Conservation (phyloP, 768 basidiomycete genomes). For the Clathrus columnatus region DNA sequence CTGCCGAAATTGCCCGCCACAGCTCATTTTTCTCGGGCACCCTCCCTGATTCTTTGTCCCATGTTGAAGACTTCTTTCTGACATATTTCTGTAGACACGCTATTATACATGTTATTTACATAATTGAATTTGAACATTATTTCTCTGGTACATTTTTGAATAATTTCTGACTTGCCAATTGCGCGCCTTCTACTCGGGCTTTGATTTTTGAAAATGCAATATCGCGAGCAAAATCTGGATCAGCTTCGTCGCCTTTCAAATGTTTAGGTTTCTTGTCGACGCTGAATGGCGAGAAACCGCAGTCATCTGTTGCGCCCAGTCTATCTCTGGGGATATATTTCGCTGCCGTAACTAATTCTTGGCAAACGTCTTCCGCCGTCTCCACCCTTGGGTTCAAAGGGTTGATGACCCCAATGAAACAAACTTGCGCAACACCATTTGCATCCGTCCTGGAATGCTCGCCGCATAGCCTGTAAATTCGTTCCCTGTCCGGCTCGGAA, state of each 20-base stretch:
- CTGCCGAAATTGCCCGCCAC: conserved; percentile 91
- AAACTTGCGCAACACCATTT: conserved; percentile 1
- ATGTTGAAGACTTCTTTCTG: too few relatives aligned
- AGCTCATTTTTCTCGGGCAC: conserved; percentile 80
- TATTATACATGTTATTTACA: too few relatives aligned
- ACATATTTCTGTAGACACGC: too few relatives aligned
- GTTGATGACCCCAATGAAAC: conserved; percentile 1
- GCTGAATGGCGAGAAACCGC: conserved; percentile 5
- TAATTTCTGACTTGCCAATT: not conserved
- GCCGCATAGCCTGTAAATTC: not conserved
- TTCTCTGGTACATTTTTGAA: not conserved
- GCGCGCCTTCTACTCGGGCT: not conserved
- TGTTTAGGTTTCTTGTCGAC: conserved; percentile 2
- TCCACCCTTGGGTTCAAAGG: not conserved
- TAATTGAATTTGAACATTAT: too few relatives aligned
- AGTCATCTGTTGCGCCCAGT: conserved; percentile 1
- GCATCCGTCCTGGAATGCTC: not conserved
- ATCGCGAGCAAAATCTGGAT: conserved; percentile 1
- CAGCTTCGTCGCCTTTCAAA: not conserved
- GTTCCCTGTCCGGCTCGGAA: not conserved
- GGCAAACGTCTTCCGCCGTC: conserved; percentile 1
- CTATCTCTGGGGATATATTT: not conserved
- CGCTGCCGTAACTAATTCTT: not conserved
- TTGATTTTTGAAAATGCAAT: conserved; percentile 4
- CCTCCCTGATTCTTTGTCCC: too few relatives aligned